Conservation (phyloP, 306 rosid genomes). For the Carpinus fangiana region DNA sequence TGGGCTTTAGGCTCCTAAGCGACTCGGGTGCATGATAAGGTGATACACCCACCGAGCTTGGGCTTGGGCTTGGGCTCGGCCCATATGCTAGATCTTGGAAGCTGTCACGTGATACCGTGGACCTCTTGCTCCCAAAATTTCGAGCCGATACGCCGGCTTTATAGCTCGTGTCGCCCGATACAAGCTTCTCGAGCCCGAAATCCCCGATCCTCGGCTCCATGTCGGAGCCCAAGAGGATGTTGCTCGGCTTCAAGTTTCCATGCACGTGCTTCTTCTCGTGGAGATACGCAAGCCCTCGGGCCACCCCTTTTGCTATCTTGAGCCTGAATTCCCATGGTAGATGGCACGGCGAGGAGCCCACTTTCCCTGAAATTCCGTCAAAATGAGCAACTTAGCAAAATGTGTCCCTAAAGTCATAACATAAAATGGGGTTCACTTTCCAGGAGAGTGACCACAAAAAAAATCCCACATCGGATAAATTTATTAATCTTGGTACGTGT, state of each 20-base stretch:
- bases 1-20: conserved; percentile 75
- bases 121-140: conserved; percentile 91
- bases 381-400: not conserved
- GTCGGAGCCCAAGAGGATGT: conserved; percentile 65
- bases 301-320: conserved; percentile 85
- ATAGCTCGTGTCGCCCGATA: conserved; percentile 60
- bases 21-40: conserved; percentile 86
- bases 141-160: conserved; percentile 65
- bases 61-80: conserved; percentile 93
- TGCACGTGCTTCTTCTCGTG: conserved; percentile 99
- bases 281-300: conserved; percentile 87
- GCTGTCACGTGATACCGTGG: conserved; percentile 68
- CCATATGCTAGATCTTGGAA: conserved; percentile 59
- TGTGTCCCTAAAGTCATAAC: not conserved
- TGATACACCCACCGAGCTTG: conserved; percentile 57
- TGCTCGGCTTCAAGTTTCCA: conserved; percentile 85
- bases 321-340: conserved; percentile 88
- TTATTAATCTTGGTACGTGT: not conserved
- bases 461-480: not conserved
- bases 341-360: conserved; percentile 95
- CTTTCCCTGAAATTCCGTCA: conserved; percentile 58
- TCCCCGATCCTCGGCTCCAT: conserved; percentile 93
- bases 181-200: conserved; percentile 79
- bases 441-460: not conserved
- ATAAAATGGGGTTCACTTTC: not conserved